Evolutionary conservation across 2,329 filamentous ascomycete species (phyloP), one percentile per base, ranked within the genome.

Genomic region (Ceratocystis papillata): DNA sequence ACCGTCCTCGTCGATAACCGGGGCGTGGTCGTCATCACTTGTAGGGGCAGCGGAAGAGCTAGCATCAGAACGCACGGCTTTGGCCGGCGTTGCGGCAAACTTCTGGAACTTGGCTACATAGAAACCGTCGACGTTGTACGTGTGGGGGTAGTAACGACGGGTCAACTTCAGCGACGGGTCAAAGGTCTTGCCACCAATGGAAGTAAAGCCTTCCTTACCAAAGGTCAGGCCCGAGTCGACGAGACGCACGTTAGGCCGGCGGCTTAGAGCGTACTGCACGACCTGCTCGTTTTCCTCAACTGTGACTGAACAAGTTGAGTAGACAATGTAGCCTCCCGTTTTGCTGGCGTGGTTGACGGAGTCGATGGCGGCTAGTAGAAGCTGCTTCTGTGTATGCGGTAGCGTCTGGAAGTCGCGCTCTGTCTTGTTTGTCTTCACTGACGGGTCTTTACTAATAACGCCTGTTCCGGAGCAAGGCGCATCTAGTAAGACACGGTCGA

Each of bases 51-150:
- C 72, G 20, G 75, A 73, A 3, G 73, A 72, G 28, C 80, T 75
- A 59, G 79, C 74, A 12, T 78, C 77, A 37, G 81, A 75, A 45
- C 71, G 70, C 63, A 68, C 72, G 15, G 70, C 70, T 62, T 67
- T 69, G 48, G 67, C 45, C 6, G 66, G 80, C 77, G 1, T 89
- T 87, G 50, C 88, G 89, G 2, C 93, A 17, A 84, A 84, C 82
- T 99, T 99, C 77, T 96, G 92, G 78, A 99, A 88, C 77, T 99
- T 99, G 73, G 91, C 90, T 69, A 99, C 94, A 75, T 91, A 99
- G 85, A 99, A 99, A 70, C 94, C 94, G 75, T 97, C 94, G 44
- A 99, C 91, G 77, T 96, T 96, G 79, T 94, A 90, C 22, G 88
- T 83, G 75, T 96, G 90, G 0, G 91, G 90, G 77, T 95, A 96